Evolutionary conservation across 257 asterid species (phyloP), one percentile per base, ranked within the genome.

Genomic region (Gynochthodes officinalis): DNA sequence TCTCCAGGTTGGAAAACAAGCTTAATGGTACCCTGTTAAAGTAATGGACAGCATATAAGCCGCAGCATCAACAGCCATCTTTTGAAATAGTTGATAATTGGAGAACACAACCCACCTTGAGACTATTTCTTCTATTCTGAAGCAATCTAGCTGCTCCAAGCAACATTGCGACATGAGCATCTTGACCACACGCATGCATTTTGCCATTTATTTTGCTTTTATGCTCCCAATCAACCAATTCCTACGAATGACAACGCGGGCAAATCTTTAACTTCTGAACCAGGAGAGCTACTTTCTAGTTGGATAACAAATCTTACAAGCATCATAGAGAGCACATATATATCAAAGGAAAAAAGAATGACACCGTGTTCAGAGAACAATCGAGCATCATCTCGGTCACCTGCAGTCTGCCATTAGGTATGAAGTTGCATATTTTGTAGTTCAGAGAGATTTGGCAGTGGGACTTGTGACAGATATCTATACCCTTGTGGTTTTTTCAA

Each of bases 131-230:
- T 67, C 85, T 80, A 9, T 71, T 81, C n/a, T 89, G 95, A 58
- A 93, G 83, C 81, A 93, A 78, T 73, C 84, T 90, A 65, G 96
- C 98, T 50, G 98, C 98, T 77, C 98, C 98, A 52, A 93, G 95
- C 88, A 93, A 44, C 98, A 93, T 93, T 33, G 98, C 82, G 73
- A 84, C 84, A 74, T 93, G 98, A 79, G 93, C 95, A 76, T 93
- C 98, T 44, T 93, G 97, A 71, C 97, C 97, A 71, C 98, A 93
- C 7, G 98, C 97, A 72, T 90, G 97, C 98, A 93, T 93, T 84
- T 86, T 89, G 21, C 97, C 98, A 63, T 85, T 72, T 33, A 82
- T 69, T 85, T 90, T 90, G 88, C 98, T 93, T 82, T 89, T 90
- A 46, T 87, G 92, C 82, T 93, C 96, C 96, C 96, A 93, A 32